A percentile compares a stretch with the other conserved stretches of the same genome.
These are phyloP conservation scores for Suillus clintonianus DNA, from an alignment of 768 basidiomycete genomes.

Conservation along the genomic window DNA sequence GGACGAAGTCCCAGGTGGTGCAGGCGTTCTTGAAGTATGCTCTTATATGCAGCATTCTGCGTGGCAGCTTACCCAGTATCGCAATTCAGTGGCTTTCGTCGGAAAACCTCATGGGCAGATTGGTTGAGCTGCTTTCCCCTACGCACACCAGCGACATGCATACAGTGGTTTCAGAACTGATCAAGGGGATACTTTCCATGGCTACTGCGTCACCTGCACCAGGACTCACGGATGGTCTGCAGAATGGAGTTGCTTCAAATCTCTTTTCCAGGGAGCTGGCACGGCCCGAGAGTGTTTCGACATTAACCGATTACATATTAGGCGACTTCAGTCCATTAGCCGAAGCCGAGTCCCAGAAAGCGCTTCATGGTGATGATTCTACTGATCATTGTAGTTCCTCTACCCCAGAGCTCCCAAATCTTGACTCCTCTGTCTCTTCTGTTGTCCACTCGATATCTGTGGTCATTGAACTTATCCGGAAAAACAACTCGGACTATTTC, in stretches of 20 bases:
- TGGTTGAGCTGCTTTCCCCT: conserved; percentile 84
- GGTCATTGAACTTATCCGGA: conserved; percentile 90
- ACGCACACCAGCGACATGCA: conserved; percentile 74
- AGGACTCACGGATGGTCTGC: conserved; percentile 67
- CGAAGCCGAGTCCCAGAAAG: conserved; percentile 10
- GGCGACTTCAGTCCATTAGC: conserved; percentile 50
- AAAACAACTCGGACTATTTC: conserved; percentile 98
- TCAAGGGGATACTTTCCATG: conserved; percentile 94
- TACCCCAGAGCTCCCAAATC: conserved; percentile 33
- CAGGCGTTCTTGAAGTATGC: conserved; percentile 87
- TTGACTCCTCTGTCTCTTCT: conserved; percentile 68
- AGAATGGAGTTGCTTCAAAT: conserved; percentile 78
- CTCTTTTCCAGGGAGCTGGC: conserved; percentile 89
- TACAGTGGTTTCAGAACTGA: conserved; percentile 82
- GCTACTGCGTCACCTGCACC: conserved; percentile 84
- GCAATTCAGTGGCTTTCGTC: conserved; percentile 80
- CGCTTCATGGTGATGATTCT: conserved; percentile 10
- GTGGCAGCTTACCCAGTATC: conserved; percentile 30
- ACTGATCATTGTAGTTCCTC: conserved; percentile 13
- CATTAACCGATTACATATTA: conserved; percentile 76
- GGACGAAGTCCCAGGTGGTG: conserved; percentile 80
- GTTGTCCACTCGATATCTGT: conserved; percentile 86
- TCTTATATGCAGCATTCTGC: conserved; percentile 31
- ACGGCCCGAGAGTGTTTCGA: conserved; percentile 64
- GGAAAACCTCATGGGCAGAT: conserved; percentile 77